Percentiles rank a stretch among this genome's conserved stretches.
These are phyloP conservation scores for Populus hybrid DNA, from an alignment of 441 rosid genomes.

Conservation along the genomic window DNA sequence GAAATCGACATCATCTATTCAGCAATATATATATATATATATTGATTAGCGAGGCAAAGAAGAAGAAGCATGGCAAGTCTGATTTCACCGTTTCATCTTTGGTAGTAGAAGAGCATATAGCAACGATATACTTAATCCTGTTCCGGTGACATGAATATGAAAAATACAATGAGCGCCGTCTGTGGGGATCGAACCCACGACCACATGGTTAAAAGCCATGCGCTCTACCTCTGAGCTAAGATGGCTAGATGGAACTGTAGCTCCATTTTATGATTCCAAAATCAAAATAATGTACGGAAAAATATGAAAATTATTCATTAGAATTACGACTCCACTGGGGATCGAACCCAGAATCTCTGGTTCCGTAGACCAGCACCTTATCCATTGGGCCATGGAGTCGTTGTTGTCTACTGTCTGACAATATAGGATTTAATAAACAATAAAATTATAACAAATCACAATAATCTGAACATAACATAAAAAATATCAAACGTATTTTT, in stretches of 20 bases:
- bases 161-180: not conserved
- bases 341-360: slow-evolving; percentile 67
- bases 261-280: accelerated
- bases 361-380: slow-evolving; percentile 99
- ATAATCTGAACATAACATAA: no score
- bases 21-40: no score
- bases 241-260: not conserved
- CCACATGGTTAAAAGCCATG: not conserved
- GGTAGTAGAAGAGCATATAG: not conserved
- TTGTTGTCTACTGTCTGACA: not conserved
- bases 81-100: no score
- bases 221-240: not conserved
- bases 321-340: slow-evolving; percentile 25
- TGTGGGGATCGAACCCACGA: not conserved
- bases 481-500: no score
- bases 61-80: no score
- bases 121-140: not conserved
- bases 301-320: not conserved
- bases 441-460: no score
- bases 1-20: no score
- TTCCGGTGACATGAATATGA: not conserved
- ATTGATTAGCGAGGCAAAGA: no score
- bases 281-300: not conserved
- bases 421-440: no score
- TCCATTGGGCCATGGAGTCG: slow-evolving; percentile 88